Evolutionary conservation across 192 early-diverging fungal species (phyloP), one percentile per base, ranked within the genome.

Genomic region (Coemansia aciculifera): DNA sequence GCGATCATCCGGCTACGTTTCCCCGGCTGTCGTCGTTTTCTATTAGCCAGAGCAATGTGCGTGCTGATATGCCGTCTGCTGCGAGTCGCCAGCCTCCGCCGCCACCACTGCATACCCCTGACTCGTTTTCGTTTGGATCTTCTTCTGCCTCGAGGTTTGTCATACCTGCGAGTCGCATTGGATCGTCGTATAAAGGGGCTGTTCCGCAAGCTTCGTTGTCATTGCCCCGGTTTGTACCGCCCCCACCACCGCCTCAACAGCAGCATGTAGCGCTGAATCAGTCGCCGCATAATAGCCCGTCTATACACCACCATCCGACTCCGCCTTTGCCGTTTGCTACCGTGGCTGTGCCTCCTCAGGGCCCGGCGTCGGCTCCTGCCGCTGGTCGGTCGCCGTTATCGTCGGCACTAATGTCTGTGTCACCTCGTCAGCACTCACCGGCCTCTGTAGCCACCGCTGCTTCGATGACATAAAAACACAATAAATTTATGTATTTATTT

Each of bases 41-140:
- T 12, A 81, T 81, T 42, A 81, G 74, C 60, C 79, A 81, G 46
- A 81, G 74, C 71, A 81, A 81, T 40, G 79, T 81, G 38, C 67
- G 79, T 2, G 62, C 79, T 6, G 79, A 81, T 31, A 51, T 66
- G 11, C 51, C 59, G 31, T 42, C 66, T 1, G 21, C n/a, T 6
- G 19, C 23, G 49, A 27, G 15, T 38, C 63, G 46, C 54, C 68
- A 19, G n/a, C 52, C 46, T 9, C 31, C n/a, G 64, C 64, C 40
- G 51, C 64, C 64, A 29, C 44, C 31, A 7, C n/a, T 48, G 39
- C 37, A 63, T 2, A 24, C 42, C 1, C 19, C 40, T 13, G 40
- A 36, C 5, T 54, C 64, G 46, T 40, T 23, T 46, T 29, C 38
- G 43, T 31, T 44, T 27, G 40, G 37, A 5, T 1, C 38, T 3